A percentile compares a stretch with the other conserved stretches of the same genome.
These are phyloP conservation scores for Tirmania nivea DNA, from an alignment of 495 filamentous ascomycete species.

Conservation along the genomic window DNA sequence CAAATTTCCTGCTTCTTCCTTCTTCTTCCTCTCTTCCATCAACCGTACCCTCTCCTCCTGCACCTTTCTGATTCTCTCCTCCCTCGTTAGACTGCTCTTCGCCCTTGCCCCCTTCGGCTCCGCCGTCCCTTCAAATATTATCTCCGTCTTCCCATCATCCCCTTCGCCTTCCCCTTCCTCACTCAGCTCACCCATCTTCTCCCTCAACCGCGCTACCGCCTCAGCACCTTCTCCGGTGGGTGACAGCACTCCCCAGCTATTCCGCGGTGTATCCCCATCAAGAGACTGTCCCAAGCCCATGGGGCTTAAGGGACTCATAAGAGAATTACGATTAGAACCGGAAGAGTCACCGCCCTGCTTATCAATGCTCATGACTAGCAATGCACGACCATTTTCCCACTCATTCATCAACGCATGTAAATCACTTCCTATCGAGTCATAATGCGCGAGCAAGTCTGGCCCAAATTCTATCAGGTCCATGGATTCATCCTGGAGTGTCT, in stretches of 20 bases:
- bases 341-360: constrained; percentile 47
- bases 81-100: constrained; percentile 54
- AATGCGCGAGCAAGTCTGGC: constrained; percentile 57
- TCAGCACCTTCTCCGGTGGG: constrained; percentile 53
- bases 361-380: constrained; percentile 52
- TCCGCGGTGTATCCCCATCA: constrained; percentile 38
- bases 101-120: constrained; percentile 37
- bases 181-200: constrained; percentile 17
- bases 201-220: constrained; percentile 34
- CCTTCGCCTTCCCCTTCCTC: constrained; percentile 19
- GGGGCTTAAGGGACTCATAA: constrained; percentile 59
- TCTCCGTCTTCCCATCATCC: constrained; percentile 27
- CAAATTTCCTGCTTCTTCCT: constrained; percentile 68
- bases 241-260: constrained; percentile 32
- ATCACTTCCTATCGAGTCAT: constrained; percentile 82
- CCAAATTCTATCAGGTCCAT: constrained; percentile 54
- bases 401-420: constrained; percentile 63
- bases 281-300: constrained; percentile 49
- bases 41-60: constrained; percentile 61
- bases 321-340: constrained; percentile 37
- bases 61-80: constrained; percentile 74
- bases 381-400: constrained; percentile 71
- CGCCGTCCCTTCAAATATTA: constrained; percentile 79
- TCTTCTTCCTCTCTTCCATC: constrained; percentile 43
- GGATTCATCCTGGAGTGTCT: constrained; percentile 42